Evolutionary conservation across 345 rosid genomes (phyloP), one percentile per base, ranked within the genome.

Genomic region (Brassica nigra): DNA sequence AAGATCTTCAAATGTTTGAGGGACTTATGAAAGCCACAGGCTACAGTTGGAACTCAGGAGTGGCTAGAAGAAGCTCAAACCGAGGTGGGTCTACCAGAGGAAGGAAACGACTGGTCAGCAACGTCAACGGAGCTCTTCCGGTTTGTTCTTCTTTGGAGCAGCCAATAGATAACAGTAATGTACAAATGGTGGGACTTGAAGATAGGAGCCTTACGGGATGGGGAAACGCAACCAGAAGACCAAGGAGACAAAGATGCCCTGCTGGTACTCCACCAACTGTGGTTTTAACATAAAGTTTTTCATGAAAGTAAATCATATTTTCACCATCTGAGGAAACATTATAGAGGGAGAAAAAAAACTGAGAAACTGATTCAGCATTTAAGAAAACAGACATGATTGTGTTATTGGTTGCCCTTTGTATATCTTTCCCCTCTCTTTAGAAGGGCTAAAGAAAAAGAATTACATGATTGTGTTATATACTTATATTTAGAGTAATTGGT

Each of bases 141-240:
- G 82, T 82, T 74, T 83, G 85, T 79, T 18, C 86, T 23, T 86
- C 90, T 49, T 76, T 88, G 83, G 65, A 82, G 39, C 95, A 89
- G 66, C 92, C 90, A 82, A 81, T 87, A 44, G 85, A 66, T 62
- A 87, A 81, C 66, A 76, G 84, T 68, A 62, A 58, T 69, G 66
- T 70, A 75, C 76, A 81, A 76, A 89, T 86, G 80, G 90, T 78
- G 83, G 92, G 90, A 83, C 77, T 88, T 76, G 99, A 90, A 76
- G 93, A 92, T 73, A 83, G 86, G 82, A 91, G 92, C 83, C 88
- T 31, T 33, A 18, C 18, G 18, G 95, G 95, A 62, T 95, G 98
- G 98, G 98, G 99, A 62, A 92, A 90, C 82, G 91, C 95, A 70
- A 87, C 94, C 6, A 87, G 98, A 82, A 87, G 98, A 20, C 96